phyloP scores from a whole-genome alignment of 75 land plant species.

The Selaginella moellendorffii region DNA sequence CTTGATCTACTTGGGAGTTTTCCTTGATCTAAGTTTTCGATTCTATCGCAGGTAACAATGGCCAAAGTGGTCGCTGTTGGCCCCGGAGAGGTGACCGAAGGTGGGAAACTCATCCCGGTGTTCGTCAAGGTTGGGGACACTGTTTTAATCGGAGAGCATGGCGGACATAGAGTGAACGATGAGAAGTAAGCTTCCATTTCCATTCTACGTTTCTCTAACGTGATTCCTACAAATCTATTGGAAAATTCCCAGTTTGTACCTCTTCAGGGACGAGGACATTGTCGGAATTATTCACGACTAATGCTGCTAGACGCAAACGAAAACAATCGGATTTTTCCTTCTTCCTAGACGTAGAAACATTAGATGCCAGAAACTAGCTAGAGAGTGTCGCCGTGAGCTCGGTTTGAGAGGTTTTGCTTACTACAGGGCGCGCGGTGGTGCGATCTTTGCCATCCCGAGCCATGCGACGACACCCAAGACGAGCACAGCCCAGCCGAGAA shows the following conservation, averaged over 20 bases:
- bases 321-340: too few species aligned
- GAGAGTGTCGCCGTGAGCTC: too few species aligned
- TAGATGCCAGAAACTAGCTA: too few species aligned
- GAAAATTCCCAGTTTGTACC: too few species aligned
- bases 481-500: constrained; percentile 59
- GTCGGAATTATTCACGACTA: too few species aligned
- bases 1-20: background rate
- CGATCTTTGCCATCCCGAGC: constrained; percentile 48
- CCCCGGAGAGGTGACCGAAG: background rate
- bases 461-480: constrained; percentile 59
- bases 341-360: too few species aligned
- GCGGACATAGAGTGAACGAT: background rate
- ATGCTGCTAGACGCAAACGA: too few species aligned
- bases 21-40: background rate
- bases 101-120: background rate
- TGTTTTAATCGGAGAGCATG: background rate
- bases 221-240: too few species aligned
- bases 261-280: too few species aligned
- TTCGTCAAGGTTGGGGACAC: background rate
- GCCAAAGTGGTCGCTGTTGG: background rate
- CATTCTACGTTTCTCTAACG: too few species aligned
- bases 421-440: constrained; percentile 1
- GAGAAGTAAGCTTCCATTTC: too few species aligned
- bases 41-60: background rate
- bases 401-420: too few species aligned